Percentiles rank a stretch among this genome's conserved stretches.
Evolutionary conservation across 768 basidiomycete genomes (phyloP).

Genomic region (Coprinopsis marcescibilis): DNA sequence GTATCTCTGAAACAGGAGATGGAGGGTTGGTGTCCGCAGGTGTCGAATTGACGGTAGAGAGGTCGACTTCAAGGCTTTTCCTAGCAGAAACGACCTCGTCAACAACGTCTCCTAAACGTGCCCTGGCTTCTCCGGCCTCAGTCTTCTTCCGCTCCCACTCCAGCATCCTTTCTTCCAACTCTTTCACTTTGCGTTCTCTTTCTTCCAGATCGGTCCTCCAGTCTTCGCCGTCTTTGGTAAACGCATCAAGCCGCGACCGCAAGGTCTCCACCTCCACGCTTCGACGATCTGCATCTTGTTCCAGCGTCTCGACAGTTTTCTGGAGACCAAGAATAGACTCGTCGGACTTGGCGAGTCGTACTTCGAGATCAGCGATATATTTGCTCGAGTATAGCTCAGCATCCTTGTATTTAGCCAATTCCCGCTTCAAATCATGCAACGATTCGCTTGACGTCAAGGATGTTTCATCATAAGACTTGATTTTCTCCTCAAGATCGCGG

Average conservation of each 20-base stretch:
- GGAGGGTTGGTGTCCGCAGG: slow-evolving; percentile 21
- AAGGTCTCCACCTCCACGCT: slow-evolving; percentile 66
- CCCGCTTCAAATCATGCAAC: slow-evolving; percentile 77
- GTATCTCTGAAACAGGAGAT: slow-evolving; percentile 19
- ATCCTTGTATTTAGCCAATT: slow-evolving; percentile 74
- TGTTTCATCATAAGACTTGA: slow-evolving; percentile 80
- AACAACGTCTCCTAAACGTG: slow-evolving; percentile 61
- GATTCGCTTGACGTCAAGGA: slow-evolving; percentile 72
- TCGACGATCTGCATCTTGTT: slow-evolving; percentile 70
- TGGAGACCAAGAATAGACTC: slow-evolving; percentile 69
- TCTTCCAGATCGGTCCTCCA: slow-evolving; percentile 84
- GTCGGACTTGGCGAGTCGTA: slow-evolving; percentile 70
- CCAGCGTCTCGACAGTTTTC: slow-evolving; percentile 68
- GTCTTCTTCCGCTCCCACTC: slow-evolving; percentile 73
- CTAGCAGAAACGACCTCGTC: slow-evolving; percentile 68
- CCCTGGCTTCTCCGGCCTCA: slow-evolving; percentile 59
- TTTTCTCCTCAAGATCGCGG: slow-evolving; percentile 87
- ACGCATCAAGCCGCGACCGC: slow-evolving; percentile 60
- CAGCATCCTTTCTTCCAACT: slow-evolving; percentile 71
- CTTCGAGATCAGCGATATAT: slow-evolving; percentile 86
- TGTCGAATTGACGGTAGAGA: slow-evolving; percentile 22
- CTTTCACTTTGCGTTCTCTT: slow-evolving; percentile 69
- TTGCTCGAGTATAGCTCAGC: slow-evolving; percentile 62
- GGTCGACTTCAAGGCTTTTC: slow-evolving; percentile 53
- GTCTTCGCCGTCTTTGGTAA: slow-evolving; percentile 70